Evolutionary conservation across 2,329 filamentous ascomycete genomes (phyloP).

Genomic region (Colletotrichum sp.): DNA sequence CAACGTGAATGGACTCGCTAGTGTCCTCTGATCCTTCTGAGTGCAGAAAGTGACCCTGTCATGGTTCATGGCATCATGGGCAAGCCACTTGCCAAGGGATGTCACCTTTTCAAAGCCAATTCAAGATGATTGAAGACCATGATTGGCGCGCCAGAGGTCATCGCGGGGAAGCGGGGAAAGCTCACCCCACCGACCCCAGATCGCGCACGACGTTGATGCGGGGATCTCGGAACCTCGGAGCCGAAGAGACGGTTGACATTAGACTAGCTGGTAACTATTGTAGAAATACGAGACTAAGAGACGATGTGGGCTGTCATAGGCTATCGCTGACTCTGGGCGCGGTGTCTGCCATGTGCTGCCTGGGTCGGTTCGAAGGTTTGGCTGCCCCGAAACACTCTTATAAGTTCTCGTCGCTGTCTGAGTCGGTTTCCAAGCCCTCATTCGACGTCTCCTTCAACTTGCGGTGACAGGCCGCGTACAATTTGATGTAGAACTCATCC

Average conservation of each 20-base stretch:
- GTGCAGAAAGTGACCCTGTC: not conserved
- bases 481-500: not conserved
- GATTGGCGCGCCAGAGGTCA: not conserved
- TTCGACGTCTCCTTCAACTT: not conserved
- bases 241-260: not conserved
- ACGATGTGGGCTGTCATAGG: not conserved
- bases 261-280: not conserved
- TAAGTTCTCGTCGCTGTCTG: not conserved
- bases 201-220: not conserved
- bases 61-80: not conserved
- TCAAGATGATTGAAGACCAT: not conserved
- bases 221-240: too few relatives aligned
- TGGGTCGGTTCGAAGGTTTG: not conserved
- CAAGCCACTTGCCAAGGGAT: not conserved
- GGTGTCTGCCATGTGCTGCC: not conserved
- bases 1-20: not conserved
- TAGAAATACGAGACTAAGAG: not conserved
- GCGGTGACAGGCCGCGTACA: not conserved
- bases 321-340: not conserved
- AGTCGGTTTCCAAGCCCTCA: not conserved
- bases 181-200: not conserved
- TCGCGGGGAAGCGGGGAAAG: not conserved
- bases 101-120: not conserved
- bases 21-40: not conserved
- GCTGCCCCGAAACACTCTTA: not conserved